These are phyloP conservation scores for Myxozyma melibiosi DNA, from an alignment of 805 yeast species.

Conservation along the genomic window DNA sequence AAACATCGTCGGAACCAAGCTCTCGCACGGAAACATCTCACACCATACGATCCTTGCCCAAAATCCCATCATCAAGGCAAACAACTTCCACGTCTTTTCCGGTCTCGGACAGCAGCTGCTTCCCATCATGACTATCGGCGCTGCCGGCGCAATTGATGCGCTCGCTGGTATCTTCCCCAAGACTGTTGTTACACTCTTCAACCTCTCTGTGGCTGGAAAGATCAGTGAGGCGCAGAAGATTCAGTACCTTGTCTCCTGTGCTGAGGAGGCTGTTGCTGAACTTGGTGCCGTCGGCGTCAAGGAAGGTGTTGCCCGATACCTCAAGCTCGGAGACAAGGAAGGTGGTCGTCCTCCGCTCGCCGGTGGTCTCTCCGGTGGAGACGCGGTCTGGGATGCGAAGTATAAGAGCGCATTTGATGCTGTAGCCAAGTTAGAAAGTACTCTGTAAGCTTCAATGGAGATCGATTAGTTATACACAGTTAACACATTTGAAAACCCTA, in stretches of 20 bases:
- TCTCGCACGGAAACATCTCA: constrained; percentile 55
- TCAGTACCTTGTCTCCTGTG: constrained; percentile 50
- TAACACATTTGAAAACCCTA: no score
- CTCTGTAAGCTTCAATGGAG: constrained; percentile 10
- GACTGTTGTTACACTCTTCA: constrained; percentile 48
- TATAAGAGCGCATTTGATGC: constrained; percentile 18
- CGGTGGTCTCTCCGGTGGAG: constrained; percentile 27
- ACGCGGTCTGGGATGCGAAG: constrained; percentile 20
- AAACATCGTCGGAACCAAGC: constrained; percentile 54
- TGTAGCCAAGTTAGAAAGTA: constrained; percentile 14
- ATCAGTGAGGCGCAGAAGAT: constrained; percentile 47
- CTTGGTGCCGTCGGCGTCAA: constrained; percentile 54
- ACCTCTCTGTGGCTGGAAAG: constrained; percentile 42
- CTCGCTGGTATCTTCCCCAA: constrained; percentile 57
- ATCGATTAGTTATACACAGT: no score
- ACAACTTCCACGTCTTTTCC: constrained; percentile 50
- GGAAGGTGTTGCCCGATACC: constrained; percentile 43
- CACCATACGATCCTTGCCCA: constrained; percentile 51
- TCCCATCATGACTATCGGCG: constrained; percentile 53
- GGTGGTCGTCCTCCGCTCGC: constrained; percentile 53
- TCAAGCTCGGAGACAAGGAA: constrained; percentile 50
- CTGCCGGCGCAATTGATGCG: constrained; percentile 56
- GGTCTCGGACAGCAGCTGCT: constrained; percentile 57
- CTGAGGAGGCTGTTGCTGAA: constrained; percentile 50
- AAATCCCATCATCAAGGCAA: constrained; percentile 45